Percentiles rank a stretch among this genome's conserved stretches.
phyloP scores from a whole-genome alignment of 192 early-diverging fungal species.

The Rhizophlyctis rosea region DNA sequence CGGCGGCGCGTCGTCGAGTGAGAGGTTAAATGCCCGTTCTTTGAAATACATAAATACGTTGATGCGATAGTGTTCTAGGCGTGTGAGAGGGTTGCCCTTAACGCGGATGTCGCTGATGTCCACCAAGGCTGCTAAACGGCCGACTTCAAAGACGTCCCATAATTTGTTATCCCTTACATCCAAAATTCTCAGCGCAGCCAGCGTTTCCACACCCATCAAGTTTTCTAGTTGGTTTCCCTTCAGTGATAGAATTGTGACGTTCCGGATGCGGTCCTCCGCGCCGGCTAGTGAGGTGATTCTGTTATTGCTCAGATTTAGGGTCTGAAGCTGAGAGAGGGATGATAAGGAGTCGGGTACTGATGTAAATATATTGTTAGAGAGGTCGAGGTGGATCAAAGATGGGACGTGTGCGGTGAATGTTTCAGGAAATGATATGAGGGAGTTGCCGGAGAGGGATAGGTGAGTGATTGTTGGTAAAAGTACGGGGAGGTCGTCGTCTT shows the following conservation, averaged over 20 bases:
- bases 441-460: constrained; percentile 24
- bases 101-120: constrained; percentile 32
- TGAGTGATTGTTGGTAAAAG: constrained; percentile 20
- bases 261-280: constrained; percentile 16
- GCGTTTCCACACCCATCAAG: constrained; percentile 26
- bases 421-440: constrained; percentile 9
- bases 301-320: constrained; percentile 24
- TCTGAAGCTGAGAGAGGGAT: constrained; percentile 15
- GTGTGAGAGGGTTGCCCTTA: constrained; percentile 36
- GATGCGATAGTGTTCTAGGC: constrained; percentile 36
- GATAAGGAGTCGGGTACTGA: constrained; percentile 20
- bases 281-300: constrained; percentile 27
- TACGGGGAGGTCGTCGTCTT: constrained; percentile 11
- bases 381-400: constrained; percentile 22
- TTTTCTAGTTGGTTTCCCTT: constrained; percentile 30
- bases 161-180: constrained; percentile 42
- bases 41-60: constrained; percentile 51
- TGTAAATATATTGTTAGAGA: constrained; percentile 27
- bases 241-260: constrained; percentile 22
- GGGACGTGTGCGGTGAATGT: constrained; percentile 15
- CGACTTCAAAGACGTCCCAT: constrained; percentile 43
- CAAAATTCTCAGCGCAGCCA: constrained; percentile 25
- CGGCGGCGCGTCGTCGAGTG: constrained; percentile 35
- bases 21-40: constrained; percentile 24
- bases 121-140: constrained; percentile 23